A percentile compares a stretch with the other conserved stretches of the same genome.
phyloP scores from a whole-genome alignment of 768 basidiomycete genomes.

The Mycena polygramma region DNA sequence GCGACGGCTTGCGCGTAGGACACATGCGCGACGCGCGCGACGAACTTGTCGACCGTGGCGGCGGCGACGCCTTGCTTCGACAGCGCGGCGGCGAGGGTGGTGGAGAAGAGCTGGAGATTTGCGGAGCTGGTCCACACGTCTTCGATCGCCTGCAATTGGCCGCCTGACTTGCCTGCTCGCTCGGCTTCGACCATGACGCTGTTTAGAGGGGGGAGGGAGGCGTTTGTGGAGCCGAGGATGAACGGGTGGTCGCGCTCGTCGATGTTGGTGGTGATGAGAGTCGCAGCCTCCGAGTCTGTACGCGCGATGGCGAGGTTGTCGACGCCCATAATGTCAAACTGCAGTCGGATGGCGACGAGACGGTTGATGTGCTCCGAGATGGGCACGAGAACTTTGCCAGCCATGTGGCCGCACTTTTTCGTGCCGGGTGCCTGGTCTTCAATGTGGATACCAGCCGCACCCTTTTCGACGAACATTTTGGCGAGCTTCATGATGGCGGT shows the following conservation, averaged over 20 bases:
- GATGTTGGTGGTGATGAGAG: slow-evolving; percentile 95
- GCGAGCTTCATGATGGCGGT: slow-evolving; percentile 99
- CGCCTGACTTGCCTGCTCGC: slow-evolving; percentile 80
- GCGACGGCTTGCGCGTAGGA: slow-evolving; percentile 78
- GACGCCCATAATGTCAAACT: slow-evolving; percentile 99
- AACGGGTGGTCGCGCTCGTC: slow-evolving; percentile 98
- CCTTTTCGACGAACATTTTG: slow-evolving; percentile 99
- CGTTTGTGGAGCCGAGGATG: slow-evolving; percentile 92
- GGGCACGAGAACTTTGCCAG: slow-evolving; percentile 96
- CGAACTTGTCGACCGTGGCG: slow-evolving; percentile 70
- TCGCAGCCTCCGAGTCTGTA: slow-evolving; percentile 98
- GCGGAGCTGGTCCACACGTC: slow-evolving; percentile 89
- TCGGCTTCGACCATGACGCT: slow-evolving; percentile 89
- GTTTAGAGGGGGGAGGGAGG: slow-evolving; percentile 77
- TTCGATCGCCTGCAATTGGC: slow-evolving; percentile 88
- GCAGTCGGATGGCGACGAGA: slow-evolving; percentile 95
- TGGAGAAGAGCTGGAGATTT: slow-evolving; percentile 83
- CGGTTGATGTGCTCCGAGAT: slow-evolving; percentile 99
- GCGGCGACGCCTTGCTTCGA: slow-evolving; percentile 67
- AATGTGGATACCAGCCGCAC: slow-evolving; percentile 97
- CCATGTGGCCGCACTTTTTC: slow-evolving; percentile 97
- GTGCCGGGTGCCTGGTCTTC: slow-evolving; percentile 99
- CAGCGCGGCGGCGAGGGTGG: slow-evolving; percentile 76
- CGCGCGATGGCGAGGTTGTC: slow-evolving; percentile 94
- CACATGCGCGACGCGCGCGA: slow-evolving; percentile 70